Conservation (phyloP, 129 eudicot species). For the Pittosporum tobira region DNA sequence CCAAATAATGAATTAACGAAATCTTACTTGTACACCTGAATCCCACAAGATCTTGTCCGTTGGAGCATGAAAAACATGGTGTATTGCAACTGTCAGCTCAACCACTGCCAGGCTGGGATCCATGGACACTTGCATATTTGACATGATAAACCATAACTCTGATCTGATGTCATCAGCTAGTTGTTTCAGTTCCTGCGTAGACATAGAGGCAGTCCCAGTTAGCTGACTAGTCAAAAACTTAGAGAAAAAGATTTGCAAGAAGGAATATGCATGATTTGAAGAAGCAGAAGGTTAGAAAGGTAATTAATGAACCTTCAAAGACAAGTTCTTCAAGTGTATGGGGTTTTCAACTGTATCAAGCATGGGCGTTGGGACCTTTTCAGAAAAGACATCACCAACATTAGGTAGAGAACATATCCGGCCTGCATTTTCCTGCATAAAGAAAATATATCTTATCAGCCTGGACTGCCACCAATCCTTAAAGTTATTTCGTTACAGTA, state of each 20-base stretch:
- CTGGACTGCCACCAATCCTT: background rate
- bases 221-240: conserved; percentile 5
- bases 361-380: conserved; percentile 68
- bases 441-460: background rate
- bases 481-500: background rate
- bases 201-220: conserved; percentile 13
- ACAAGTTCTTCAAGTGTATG: conserved; percentile 64
- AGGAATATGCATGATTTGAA: conserved; percentile 6
- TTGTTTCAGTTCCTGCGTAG: conserved; percentile 63
- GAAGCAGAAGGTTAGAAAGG: too few relatives aligned
- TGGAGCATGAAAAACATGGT: conserved; percentile 77
- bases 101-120: conserved; percentile 66
- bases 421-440: conserved; percentile 40
- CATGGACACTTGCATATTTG: conserved; percentile 43
- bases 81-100: conserved; percentile 88
- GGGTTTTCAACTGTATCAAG: conserved; percentile 83
- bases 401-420: conserved; percentile 37
- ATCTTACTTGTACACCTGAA: conserved; percentile 70
- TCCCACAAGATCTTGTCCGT: conserved; percentile 95
- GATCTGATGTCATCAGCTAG: conserved; percentile 80
- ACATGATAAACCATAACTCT: conserved; percentile 51
- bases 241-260: conserved; percentile 4
- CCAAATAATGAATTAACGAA: background rate
- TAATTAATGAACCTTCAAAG: conserved; percentile 47
- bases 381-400: conserved; percentile 40